Conservation (phyloP, 805 yeast genomes). For the Candida incommunis region DNA sequence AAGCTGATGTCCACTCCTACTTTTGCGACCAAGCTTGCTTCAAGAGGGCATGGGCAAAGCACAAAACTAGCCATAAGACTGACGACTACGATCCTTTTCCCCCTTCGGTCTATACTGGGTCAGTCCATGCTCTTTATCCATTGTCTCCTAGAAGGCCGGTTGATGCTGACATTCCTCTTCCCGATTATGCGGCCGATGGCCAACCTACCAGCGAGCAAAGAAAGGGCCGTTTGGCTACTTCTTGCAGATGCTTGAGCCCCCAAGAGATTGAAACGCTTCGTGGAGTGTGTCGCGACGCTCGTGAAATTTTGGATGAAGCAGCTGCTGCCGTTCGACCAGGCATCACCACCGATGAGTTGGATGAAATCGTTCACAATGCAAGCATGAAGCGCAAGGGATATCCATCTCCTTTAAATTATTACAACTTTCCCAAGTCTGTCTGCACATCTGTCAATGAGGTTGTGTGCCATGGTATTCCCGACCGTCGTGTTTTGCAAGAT, state of each 20-base stretch:
- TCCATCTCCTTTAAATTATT: conserved; percentile 92
- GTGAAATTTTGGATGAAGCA: conserved; percentile 83
- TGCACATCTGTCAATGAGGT: conserved; percentile 93
- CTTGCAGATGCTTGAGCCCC: conserved; percentile 47
- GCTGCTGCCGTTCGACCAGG: conserved; percentile 80
- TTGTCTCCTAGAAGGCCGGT: conserved; percentile 55
- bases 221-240: conserved; percentile 40
- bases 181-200: conserved; percentile 79
- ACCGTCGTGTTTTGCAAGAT: conserved; percentile 68
- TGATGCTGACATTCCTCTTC: conserved; percentile 55
- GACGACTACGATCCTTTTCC: conserved; percentile 74
- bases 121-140: conserved; percentile 68
- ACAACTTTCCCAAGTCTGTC: conserved; percentile 79
- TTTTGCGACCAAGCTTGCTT: conserved; percentile 84
- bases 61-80: conserved; percentile 58
- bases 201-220: conserved; percentile 52
- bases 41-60: conserved; percentile 39
- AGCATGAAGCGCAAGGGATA: conserved; percentile 80
- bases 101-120: conserved; percentile 57
- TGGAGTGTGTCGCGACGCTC: conserved; percentile 56
- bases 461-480: conserved; percentile 96
- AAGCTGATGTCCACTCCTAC: conserved; percentile 42
- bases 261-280: conserved; percentile 65
- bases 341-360: conserved; percentile 84
- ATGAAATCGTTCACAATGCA: conserved; percentile 73